phyloP scores from a whole-genome alignment of 768 basidiomycete genomes.

The Russula ochroleuca region DNA sequence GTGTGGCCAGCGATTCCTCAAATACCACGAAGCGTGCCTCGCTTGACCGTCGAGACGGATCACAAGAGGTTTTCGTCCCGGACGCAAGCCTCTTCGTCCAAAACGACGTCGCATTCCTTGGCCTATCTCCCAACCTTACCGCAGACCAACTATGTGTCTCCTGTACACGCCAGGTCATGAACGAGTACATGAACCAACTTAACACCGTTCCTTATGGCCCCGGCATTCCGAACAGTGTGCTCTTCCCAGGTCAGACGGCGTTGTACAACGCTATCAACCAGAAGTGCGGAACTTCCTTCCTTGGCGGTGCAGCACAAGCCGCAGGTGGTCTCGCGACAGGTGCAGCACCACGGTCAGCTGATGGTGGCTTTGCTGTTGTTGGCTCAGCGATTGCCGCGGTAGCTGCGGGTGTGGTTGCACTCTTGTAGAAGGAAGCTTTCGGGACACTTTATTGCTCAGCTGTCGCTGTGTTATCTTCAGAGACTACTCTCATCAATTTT shows the following conservation, averaged over 20 bases:
- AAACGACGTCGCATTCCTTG: constrained; percentile 76
- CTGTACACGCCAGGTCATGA: constrained; percentile 76
- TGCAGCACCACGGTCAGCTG: constrained; percentile 31
- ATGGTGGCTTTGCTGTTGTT: constrained; percentile 33
- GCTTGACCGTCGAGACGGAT: constrained; percentile 28
- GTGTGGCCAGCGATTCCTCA: constrained; percentile 47
- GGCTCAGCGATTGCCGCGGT: constrained; percentile 36
- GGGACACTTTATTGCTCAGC: background rate
- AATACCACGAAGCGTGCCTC: constrained; percentile 9
- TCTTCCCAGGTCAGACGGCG: constrained; percentile 59
- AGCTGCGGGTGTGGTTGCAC: constrained; percentile 34
- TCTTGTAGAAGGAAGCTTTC: constrained; percentile 27
- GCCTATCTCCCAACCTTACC: constrained; percentile 53
- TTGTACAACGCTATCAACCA: constrained; percentile 60
- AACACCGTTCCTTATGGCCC: constrained; percentile 66
- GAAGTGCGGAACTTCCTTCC: constrained; percentile 71
- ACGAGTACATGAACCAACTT: constrained; percentile 75
- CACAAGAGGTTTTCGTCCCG: constrained; percentile 40
- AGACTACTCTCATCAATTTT: background rate
- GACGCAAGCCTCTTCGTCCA: constrained; percentile 51
- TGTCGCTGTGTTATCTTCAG: constrained; percentile 10
- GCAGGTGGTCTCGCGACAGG: constrained; percentile 54
- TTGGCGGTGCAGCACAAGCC: constrained; percentile 60
- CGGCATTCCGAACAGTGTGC: constrained; percentile 58
- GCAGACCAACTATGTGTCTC: constrained; percentile 64